Evolutionary conservation across 495 filamentous ascomycete genomes (phyloP).

Genomic region (Aspergillus egyptiacus): DNA sequence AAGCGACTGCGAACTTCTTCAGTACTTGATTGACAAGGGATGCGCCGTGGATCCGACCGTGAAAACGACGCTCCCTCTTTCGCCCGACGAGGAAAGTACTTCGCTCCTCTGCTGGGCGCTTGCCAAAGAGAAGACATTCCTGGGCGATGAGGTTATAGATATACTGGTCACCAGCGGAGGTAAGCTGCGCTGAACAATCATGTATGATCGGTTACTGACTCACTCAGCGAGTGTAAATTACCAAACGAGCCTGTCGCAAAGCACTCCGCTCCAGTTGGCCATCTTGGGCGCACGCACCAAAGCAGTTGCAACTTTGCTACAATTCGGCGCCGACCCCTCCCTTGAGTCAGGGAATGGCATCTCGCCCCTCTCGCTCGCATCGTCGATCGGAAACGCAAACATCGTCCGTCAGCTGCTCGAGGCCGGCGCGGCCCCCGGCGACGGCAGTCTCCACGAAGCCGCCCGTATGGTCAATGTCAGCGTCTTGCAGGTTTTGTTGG

Average conservation of each 20-base stretch:
- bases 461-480: slow-evolving; percentile 8
- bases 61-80: background rate
- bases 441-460: slow-evolving; percentile 9
- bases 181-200: background rate
- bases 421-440: slow-evolving; percentile 3
- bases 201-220: background rate
- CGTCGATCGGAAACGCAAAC: background rate
- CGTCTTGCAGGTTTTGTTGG: slow-evolving; percentile 3
- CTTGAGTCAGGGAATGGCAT: slow-evolving; percentile 1
- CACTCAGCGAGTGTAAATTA: slow-evolving; percentile 5
- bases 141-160: slow-evolving; percentile 4
- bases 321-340: slow-evolving; percentile 4
- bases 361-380: background rate
- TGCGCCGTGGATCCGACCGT: slow-evolving; percentile 5
- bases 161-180: slow-evolving; percentile 3
- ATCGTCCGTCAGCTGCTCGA: slow-evolving; percentile 1
- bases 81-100: background rate
- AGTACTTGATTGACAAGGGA: slow-evolving; percentile 4
- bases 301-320: slow-evolving; percentile 1
- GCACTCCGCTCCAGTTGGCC: slow-evolving; percentile 9
- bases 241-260: background rate
- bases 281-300: slow-evolving; percentile 5
- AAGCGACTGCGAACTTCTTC: slow-evolving; percentile 3
- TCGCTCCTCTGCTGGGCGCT: slow-evolving; percentile 10
- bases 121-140: background rate